These are phyloP conservation scores for Chaetomiaceae sp. DNA, from an alignment of 2,329 filamentous ascomycete genomes.

Conservation along the genomic window DNA sequence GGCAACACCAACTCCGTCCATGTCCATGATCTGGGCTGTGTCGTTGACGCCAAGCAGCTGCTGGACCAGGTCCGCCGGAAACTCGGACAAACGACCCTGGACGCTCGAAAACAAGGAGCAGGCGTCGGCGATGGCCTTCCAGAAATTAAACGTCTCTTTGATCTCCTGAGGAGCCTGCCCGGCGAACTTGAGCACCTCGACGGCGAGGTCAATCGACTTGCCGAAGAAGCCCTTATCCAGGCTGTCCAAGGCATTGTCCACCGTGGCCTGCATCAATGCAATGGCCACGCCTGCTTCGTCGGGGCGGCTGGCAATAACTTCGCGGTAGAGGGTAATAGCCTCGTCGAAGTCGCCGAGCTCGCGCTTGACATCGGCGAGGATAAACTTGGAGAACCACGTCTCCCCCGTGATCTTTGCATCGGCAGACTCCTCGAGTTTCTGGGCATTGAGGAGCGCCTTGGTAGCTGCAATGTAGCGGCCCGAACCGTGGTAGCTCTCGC, in stretches of 20 bases:
- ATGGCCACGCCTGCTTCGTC: conserved; percentile 82
- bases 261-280: conserved; percentile 79
- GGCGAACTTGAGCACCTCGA: conserved; percentile 64
- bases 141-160: conserved; percentile 80
- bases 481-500: conserved; percentile 95
- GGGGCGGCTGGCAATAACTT: conserved; percentile 63
- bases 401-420: conserved; percentile 56
- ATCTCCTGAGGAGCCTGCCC: conserved; percentile 55
- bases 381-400: conserved; percentile 93
- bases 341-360: conserved; percentile 88
- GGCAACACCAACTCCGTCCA: conserved; percentile 57
- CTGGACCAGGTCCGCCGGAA: conserved; percentile 56
- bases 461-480: conserved; percentile 91
- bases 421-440: conserved; percentile 60
- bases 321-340: conserved; percentile 70
- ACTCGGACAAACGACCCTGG: conserved; percentile 58
- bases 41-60: conserved; percentile 54
- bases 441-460: conserved; percentile 82
- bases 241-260: conserved; percentile 73
- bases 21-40: conserved; percentile 57
- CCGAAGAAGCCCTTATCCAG: conserved; percentile 83
- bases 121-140: conserved; percentile 88
- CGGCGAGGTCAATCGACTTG: conserved; percentile 67
- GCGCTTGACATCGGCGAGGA: conserved; percentile 90
- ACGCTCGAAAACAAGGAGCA: conserved; percentile 79